Conservation (phyloP, 2,329 filamentous ascomycete genomes). For the Emmonsiellopsis sp. region DNA sequence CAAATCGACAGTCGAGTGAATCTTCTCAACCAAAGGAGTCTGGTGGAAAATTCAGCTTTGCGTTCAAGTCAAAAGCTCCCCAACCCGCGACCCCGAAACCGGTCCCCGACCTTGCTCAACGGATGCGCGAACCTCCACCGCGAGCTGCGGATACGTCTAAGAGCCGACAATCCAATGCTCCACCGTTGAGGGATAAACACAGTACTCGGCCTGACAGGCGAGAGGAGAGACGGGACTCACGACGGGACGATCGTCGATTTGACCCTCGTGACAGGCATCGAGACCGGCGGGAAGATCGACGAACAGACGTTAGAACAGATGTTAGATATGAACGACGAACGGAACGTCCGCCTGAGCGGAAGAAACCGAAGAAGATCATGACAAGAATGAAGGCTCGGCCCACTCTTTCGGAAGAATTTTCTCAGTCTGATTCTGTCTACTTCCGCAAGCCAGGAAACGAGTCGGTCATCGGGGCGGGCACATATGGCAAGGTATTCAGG, state of each 20-base stretch:
- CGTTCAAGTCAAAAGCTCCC: constrained; percentile 70
- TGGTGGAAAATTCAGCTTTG: constrained; percentile 75
- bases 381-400: constrained; percentile 64
- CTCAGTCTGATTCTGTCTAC: constrained; percentile 78
- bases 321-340: constrained; percentile 35
- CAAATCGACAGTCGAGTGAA: constrained; percentile 44
- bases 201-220: constrained; percentile 33
- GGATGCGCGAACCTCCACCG: constrained; percentile 35
- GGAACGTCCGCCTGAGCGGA: constrained; percentile 36
- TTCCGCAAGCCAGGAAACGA: constrained; percentile 95
- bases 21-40: constrained; percentile 42
- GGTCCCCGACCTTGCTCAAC: constrained; percentile 40
- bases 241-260: constrained; percentile 32
- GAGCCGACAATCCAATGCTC: constrained; percentile 29
- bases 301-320: constrained; percentile 11
- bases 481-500: constrained; percentile 94
- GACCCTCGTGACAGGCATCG: constrained; percentile 31
- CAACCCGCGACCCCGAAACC: constrained; percentile 44
- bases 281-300: constrained; percentile 12
- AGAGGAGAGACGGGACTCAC: constrained; percentile 29
- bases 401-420: constrained; percentile 60
- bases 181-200: constrained; percentile 28
- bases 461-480: constrained; percentile 89
- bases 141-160: constrained; percentile 25
- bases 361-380: constrained; percentile 50